Conservation (phyloP, 768 basidiomycete species). For the Suillus variegatus region DNA sequence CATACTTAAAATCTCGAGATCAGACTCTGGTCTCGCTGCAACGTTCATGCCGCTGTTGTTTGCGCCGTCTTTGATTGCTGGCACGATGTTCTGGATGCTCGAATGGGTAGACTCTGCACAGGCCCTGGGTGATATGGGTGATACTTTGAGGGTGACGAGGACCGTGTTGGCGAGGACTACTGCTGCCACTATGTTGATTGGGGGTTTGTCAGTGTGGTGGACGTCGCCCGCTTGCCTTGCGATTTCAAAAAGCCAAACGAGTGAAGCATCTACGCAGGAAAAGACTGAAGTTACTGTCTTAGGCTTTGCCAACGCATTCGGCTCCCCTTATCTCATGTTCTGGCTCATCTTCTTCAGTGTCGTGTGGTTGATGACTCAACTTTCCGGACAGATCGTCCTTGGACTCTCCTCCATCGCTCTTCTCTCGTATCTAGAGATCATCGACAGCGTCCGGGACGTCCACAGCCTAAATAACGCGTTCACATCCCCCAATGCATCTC, state of each 20-base stretch:
- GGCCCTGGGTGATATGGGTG: conserved; percentile 42
- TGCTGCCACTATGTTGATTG: conserved; percentile 50
- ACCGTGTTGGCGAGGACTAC: conserved; percentile 64
- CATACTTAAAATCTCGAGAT: conserved; percentile 66
- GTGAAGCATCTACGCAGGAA: conserved; percentile 25
- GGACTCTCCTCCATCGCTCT: conserved; percentile 64
- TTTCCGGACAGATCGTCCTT: conserved; percentile 81
- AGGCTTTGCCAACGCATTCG: conserved; percentile 90
- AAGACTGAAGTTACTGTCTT: conserved; percentile 59
- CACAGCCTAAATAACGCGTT: conserved; percentile 53
- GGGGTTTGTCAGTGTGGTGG: conserved; percentile 70
- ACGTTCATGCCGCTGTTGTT: conserved; percentile 63
- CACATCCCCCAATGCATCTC: conserved; percentile 46
- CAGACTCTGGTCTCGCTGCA: conserved; percentile 72
- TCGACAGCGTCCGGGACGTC: conserved; percentile 82
- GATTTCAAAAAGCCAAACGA: conserved; percentile 41
- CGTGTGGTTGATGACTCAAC: conserved; percentile 59
- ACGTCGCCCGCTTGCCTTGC: conserved; percentile 73
- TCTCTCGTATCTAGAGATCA: conserved; percentile 75
- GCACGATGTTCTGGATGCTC: conserved; percentile 72
- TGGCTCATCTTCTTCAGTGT: conserved; percentile 66
- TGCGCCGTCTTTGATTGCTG: conserved; percentile 57
- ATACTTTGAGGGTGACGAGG: conserved; percentile 50
- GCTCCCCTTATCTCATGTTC: conserved; percentile 84
- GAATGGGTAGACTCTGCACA: conserved; percentile 74